phyloP scores from a whole-genome alignment of 2,329 filamentous ascomycete species.

The Diaporthe sp. region DNA sequence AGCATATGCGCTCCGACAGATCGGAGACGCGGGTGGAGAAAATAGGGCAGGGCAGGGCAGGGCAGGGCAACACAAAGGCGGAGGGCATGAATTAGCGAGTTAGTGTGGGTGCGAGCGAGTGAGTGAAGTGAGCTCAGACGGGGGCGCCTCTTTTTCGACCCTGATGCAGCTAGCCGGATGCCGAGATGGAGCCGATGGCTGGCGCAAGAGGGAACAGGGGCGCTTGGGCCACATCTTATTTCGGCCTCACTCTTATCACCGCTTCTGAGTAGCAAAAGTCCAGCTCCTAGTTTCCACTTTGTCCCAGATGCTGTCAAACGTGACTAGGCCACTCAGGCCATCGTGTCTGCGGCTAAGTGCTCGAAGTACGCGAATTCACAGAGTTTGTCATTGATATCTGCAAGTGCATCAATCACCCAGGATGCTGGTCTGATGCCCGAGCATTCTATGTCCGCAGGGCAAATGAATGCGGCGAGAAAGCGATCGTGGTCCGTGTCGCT shows the following conservation, averaged over 20 bases:
- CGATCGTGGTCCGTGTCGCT: too few species aligned
- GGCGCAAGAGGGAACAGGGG: neutral
- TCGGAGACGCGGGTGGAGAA: slow-evolving; percentile 5
- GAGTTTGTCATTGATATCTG: too few species aligned
- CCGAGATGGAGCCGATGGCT: slow-evolving; percentile 15
- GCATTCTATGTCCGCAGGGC: too few species aligned
- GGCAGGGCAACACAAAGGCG: neutral
- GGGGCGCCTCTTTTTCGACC: neutral
- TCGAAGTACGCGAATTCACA: too few species aligned
- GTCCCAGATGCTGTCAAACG: too few species aligned
- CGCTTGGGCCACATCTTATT: slow-evolving; percentile 33
- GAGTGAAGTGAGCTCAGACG: neutral
- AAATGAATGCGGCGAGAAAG: too few species aligned
- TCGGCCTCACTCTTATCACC: slow-evolving; percentile 13
- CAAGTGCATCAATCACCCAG: too few species aligned
- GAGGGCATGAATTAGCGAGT: neutral
- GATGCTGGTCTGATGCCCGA: too few species aligned
- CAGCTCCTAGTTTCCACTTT: neutral
- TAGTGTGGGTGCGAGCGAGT: neutral
- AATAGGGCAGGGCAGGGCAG: neutral
- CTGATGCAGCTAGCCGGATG: neutral
- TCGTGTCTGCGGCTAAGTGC: too few species aligned
- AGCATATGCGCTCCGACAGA: slow-evolving; percentile 6
- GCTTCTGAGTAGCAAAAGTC: neutral
- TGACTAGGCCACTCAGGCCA: too few species aligned